Base-by-base conservation (phyloP, 305 asterid species). In the Solanum hybrid region DNA sequence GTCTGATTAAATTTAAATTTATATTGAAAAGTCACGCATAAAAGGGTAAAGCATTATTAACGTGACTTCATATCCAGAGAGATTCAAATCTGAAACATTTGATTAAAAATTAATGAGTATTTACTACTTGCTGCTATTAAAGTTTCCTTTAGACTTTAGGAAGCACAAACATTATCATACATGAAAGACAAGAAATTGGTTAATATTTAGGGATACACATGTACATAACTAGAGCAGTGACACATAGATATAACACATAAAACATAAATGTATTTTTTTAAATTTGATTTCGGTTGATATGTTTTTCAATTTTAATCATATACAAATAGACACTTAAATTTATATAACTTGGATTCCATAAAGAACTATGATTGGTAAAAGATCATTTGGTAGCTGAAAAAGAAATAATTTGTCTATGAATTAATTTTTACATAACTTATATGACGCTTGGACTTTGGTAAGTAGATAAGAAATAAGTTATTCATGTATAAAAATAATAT, bases 21-120 rank as follows among this genome's bases (percentile, higher is more conserved):
- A 0, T 57, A 57, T 57, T 6, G 4, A 0, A 57, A 57, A 57
- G 2, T 57, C 69, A 57, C 4, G 1, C 22, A 18, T 57, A 0
- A 57, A 2, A 57, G 0, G 24, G 1, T 18, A 18, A 57, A 6
- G 4, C 4, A 57, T 57, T 57, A 57, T 57, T 18, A 51, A 51
- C 6, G 4, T 1, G 1, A 18, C 3, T 51, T 1, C 0, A 18
- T 20, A 7, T 0, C 1, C 0, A 57, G 0, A 57, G 0, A 18
- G 0, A 57, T 8, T 57, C 24, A 6, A 57, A 18, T 6, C 0
- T 57, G 0, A 57, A 18, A 18, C 0, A 2, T 57, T 0, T 57
- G 0, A 57, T 20, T 57, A 57, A 57, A 18, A 57, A 18, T 57
- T 0, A 57, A 57, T 16, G 0, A 51, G n/a, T 16, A 6, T 3